These are phyloP conservation scores for Fraxinus xanthoxyloides DNA, from an alignment of 305 asterid species.

Conservation along the genomic window DNA sequence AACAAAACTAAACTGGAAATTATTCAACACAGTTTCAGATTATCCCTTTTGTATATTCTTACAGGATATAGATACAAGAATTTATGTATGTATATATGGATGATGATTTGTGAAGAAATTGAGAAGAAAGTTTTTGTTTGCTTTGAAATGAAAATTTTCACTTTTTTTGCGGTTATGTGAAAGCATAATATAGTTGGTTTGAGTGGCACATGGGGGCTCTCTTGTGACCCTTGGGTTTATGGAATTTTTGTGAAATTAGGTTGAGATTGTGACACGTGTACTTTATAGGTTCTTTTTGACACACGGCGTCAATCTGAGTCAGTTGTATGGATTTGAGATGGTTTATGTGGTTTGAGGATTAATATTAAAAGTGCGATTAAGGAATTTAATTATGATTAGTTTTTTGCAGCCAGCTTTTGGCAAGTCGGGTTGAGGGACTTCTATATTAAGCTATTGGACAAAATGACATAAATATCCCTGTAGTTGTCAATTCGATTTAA, in stretches of 20 bases:
- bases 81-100: background rate
- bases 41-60: background rate
- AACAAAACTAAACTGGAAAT: background rate
- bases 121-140: background rate
- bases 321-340: background rate
- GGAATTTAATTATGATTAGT: background rate
- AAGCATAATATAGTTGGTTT: constrained; percentile 29
- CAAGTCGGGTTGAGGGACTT: constrained; percentile 9
- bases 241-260: constrained; percentile 27
- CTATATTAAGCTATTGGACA: background rate
- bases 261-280: constrained; percentile 31
- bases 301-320: constrained; percentile 3
- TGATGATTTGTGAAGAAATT: background rate
- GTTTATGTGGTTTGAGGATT: background rate
- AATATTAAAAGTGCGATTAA: background rate
- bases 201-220: background rate
- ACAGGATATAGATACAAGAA: background rate
- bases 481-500: background rate
- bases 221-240: constrained; percentile 16
- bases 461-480: constrained; percentile 30
- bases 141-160: constrained; percentile 20
- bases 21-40: background rate
- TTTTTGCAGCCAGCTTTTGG: background rate
- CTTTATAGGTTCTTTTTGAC: background rate
- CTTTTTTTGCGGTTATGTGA: constrained; percentile 6